Evolutionary conservation across 768 basidiomycete genomes (phyloP).

Genomic region (Phanerochaete carnosa): DNA sequence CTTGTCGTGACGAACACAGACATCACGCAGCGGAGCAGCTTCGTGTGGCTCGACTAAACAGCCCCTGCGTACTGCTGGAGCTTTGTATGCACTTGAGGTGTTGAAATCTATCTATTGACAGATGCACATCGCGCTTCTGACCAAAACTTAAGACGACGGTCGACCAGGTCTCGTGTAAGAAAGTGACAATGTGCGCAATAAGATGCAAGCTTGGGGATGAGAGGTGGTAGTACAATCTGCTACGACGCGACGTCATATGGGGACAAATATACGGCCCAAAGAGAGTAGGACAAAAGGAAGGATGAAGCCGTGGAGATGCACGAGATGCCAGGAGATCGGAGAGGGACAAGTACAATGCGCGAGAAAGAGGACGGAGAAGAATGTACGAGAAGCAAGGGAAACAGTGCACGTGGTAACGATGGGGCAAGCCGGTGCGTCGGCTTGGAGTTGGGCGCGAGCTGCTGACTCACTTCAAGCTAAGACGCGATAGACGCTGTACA

Average conservation of each 20-base stretch:
- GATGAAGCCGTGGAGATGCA: background rate
- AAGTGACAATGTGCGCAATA: background rate
- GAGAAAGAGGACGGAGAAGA: background rate
- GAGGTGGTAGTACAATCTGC: slow-evolving; percentile 6
- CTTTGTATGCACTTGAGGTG: background rate
- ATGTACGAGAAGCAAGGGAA: background rate
- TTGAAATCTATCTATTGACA: background rate
- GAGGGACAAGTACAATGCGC: background rate
- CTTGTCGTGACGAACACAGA: slow-evolving; percentile 52
- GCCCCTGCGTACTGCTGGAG: background rate
- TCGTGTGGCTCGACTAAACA: slow-evolving; percentile 42
- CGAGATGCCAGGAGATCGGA: background rate
- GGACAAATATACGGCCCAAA: background rate
- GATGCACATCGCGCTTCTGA: background rate
- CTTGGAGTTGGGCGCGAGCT: background rate
- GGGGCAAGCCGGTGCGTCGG: background rate
- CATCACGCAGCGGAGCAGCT: slow-evolving; percentile 47
- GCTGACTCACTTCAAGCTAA: background rate
- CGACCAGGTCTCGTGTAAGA: background rate
- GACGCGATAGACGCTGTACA: background rate
- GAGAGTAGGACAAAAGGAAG: background rate
- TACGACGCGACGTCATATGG: slow-evolving; percentile 2
- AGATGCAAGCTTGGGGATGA: background rate
- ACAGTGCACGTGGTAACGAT: background rate
- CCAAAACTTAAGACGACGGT: background rate